Evolutionary conservation across 345 rosid genomes (phyloP), one percentile per base, ranked within the genome.

Genomic region (Salix udensis): DNA sequence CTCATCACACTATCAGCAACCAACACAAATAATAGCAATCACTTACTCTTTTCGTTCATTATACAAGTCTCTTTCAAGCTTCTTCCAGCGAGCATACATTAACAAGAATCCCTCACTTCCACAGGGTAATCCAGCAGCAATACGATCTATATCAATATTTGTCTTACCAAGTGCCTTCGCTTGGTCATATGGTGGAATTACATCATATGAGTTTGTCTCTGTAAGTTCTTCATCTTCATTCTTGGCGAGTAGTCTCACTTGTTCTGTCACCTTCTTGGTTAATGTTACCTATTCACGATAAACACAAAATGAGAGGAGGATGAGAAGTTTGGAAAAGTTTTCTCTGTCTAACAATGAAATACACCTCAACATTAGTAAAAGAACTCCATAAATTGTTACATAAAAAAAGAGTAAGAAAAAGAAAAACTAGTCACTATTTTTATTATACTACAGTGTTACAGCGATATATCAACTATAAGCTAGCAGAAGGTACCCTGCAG

Each of bases 31-130:
- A 76, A 76, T 65, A 61, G 36, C 46, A 71, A 39, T 30, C 66
- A 82, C 94, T 86, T 88, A 96, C 98, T 78, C 93, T 89, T 88
- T 96, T 65, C 99, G 95, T 84, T 94, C 99, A 78, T 89, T 96
- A 82, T 94, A 96, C 85, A 96, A 88, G 77, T 94, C 99, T 78
- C 97, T 94, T 86, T 94, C 97, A 72, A 94, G 96, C 90, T 96
- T 96, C 84, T 87, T 94, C 99, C 99, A 94, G 61, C 99, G 97
- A 79, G 98, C 97, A 90, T 76, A 94, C 99, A 96, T 96, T 88
- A 96, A 88, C 80, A 96, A 92, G 81, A 94, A 94, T 75, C 99
- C 99, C 84, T 96, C 99, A 79, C 92, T 92, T 53, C 99, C 99
- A 85, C 99, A 96, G 44, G 99, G 99, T 77, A 96, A 84, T 75